Base-by-base conservation (phyloP, 805 yeast genomes). In the Naumovozyma dairenensis region DNA sequence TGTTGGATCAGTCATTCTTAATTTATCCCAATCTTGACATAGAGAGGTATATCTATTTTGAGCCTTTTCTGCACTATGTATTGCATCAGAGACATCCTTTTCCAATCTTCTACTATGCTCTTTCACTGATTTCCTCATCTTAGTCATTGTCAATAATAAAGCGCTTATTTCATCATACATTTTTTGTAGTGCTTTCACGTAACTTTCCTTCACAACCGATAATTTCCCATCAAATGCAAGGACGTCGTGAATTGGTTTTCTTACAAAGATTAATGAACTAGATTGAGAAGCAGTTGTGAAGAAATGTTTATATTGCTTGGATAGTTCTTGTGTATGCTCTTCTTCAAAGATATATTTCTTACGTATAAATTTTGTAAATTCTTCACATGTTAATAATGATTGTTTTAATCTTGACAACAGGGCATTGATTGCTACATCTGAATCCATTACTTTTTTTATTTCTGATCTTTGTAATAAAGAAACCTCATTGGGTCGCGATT, bases 111-210 rank as follows among this genome's bases (percentile, higher is more conserved):
- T 69, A 28, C 86, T 84, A 37, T 81, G 82, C 31, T 92, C 97
- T 55, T 92, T 92, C 34, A 77, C 62, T 21, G 67, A 46, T 55
- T 87, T 92, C 45, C 98, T 70, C 41, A 77, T 65, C 39, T 80
- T 72, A 8, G 82, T 68, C 43, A 86, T 74, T 3, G 85, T 74
- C 14, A 73, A 66, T 13, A 82, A 67, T 40, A 92, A 65, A 0
- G 94, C 77, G 10, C 65, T 58, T 38, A 92, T 62, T 57, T 92
- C 96, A 47, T 83, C 94, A 48, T 77, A 74, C 85, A 92, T 92
- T 25, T 75, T 77, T 45, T 74, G 79, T 49, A 92, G 63, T 1
- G 92, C 86, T 31, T 76, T 76, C 21, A 83, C 80, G 59, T 77
- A 87, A 5, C 87, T 75, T 26, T 71, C 66, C 12, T 86, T 83